A percentile compares a stretch with the other conserved stretches of the same genome.
Conservation (phyloP, 192 early-diverging fungal genomes). For the Rhizophagus clarus region DNA sequence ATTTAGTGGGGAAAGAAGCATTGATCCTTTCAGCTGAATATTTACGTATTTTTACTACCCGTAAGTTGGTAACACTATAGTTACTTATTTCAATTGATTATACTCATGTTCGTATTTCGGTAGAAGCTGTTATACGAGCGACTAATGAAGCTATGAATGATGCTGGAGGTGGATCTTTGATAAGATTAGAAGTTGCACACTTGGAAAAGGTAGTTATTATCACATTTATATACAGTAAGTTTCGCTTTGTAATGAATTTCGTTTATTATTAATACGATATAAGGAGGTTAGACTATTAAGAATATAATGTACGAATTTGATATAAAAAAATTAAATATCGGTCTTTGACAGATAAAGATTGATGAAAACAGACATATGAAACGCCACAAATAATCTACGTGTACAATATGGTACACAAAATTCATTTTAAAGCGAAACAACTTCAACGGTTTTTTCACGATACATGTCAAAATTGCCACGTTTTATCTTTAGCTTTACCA, state of each 20-base stretch:
- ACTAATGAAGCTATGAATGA: not conserved
- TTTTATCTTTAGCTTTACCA: too few species aligned
- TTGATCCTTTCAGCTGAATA: conserved; percentile 3
- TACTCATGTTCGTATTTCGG: too few species aligned
- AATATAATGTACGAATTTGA: too few species aligned
- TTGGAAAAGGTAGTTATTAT: not conserved
- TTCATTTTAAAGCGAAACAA: not conserved
- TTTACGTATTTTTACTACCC: not conserved
- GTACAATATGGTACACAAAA: not conserved
- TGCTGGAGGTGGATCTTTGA: not conserved
- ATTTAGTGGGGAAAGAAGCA: conserved; percentile 1
- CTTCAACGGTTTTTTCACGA: too few species aligned
- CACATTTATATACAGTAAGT: not conserved
- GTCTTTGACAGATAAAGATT: too few species aligned
- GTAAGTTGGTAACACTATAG: not conserved
- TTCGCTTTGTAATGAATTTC: not conserved
- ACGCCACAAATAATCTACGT: too few species aligned
- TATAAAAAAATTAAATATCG: too few species aligned
- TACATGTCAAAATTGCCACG: too few species aligned
- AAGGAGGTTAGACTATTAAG: not conserved
- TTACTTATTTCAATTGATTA: too few species aligned
- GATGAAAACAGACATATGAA: too few species aligned
- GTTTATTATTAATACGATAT: not conserved
- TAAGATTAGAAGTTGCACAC: not conserved
- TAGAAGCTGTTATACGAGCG: not conserved